Percentiles rank a stretch among this genome's conserved stretches.
Conservation (phyloP, 2,329 filamentous ascomycete species). For the Aspergillus aculeatus region DNA sequence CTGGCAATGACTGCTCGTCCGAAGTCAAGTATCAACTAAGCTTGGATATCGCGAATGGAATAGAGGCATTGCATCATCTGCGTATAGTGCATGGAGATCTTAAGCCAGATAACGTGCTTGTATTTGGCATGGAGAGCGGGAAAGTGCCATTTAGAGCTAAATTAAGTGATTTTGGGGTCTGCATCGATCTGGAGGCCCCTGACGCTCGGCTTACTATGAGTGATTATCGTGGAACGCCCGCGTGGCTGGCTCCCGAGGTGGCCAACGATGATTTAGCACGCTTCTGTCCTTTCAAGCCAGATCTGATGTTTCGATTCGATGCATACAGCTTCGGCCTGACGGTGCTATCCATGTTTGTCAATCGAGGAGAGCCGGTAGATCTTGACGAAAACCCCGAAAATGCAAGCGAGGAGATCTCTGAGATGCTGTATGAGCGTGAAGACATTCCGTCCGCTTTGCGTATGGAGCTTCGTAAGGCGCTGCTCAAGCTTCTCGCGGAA, state of each 20-base stretch:
- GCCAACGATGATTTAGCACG: slow-evolving; percentile 4
- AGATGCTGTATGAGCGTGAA: slow-evolving; percentile 15
- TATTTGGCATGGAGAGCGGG: slow-evolving; percentile 20
- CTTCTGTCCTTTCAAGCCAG: slow-evolving; percentile 19
- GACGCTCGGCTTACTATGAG: slow-evolving; percentile 19
- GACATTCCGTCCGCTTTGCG: slow-evolving; percentile 21
- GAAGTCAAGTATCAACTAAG: slow-evolving; percentile 26
- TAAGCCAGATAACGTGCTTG: slow-evolving; percentile 32
- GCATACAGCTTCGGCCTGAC: slow-evolving; percentile 28
- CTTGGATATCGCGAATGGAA: slow-evolving; percentile 24
- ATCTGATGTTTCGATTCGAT: slow-evolving; percentile 29
- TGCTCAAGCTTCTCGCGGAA: slow-evolving; percentile 20
- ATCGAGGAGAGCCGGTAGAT: slow-evolving; percentile 14
- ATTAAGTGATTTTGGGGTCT: slow-evolving; percentile 32
- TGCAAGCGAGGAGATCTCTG: slow-evolving; percentile 13
- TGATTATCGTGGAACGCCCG: slow-evolving; percentile 27
- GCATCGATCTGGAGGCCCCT: slow-evolving; percentile 26
- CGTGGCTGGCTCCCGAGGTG: slow-evolving; percentile 26
- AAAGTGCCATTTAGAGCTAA: slow-evolving; percentile 28
- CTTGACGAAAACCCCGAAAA: slow-evolving; percentile 14
- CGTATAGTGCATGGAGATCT: slow-evolving; percentile 30
- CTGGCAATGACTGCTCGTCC: slow-evolving; percentile 12
- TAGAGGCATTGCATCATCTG: slow-evolving; percentile 27
- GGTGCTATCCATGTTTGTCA: slow-evolving; percentile 25
- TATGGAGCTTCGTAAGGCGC: slow-evolving; percentile 19